Conservation (phyloP, 148 eudicot species). For the Camellia lanceoleosa region DNA sequence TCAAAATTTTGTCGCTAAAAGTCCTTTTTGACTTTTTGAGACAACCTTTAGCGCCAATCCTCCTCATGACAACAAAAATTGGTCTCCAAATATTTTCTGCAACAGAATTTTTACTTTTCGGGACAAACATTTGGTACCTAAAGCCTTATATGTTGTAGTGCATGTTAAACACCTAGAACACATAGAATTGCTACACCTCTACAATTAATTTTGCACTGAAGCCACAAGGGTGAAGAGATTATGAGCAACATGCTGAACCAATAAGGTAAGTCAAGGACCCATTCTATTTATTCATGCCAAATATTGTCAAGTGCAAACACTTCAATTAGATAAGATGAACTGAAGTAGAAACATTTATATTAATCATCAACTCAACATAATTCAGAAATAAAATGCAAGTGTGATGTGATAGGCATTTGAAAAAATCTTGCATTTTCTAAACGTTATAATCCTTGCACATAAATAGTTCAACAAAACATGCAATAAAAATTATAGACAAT, state of each 20-base stretch:
- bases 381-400: not conserved
- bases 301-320: not conserved
- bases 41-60: too few species aligned
- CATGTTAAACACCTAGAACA: not conserved
- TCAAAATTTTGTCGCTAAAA: too few species aligned
- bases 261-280: not conserved
- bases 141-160: too few species aligned
- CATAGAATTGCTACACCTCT: not conserved
- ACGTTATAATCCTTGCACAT: not conserved
- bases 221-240: not conserved
- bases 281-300: not conserved
- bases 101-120: too few species aligned
- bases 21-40: too few species aligned
- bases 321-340: not conserved
- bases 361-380: not conserved
- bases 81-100: too few species aligned
- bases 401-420: constrained; percentile 8
- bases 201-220: not conserved
- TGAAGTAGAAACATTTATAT: not conserved
- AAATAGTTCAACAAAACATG: not conserved
- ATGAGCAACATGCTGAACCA: not conserved
- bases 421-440: not conserved
- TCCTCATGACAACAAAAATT: too few species aligned
- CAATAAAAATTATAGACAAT: not conserved
- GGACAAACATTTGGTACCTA: too few species aligned